Conservation (phyloP, 2,329 filamentous ascomycete genomes). For the Lachnellula subtilissima region DNA sequence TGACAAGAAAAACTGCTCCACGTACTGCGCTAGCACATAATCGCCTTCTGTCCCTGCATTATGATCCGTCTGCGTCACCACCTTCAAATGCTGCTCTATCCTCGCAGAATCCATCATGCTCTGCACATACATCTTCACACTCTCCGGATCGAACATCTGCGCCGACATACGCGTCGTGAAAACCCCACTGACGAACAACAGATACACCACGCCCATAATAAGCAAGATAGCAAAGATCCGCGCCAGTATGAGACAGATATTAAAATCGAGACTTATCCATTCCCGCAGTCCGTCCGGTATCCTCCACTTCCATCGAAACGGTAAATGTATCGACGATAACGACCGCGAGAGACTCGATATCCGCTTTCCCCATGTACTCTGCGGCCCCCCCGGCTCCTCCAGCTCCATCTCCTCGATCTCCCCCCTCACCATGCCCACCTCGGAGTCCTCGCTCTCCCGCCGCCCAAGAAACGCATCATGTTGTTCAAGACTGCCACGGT, state of each 20-base stretch:
- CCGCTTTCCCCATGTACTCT: slow-evolving; percentile 33
- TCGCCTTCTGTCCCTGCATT: slow-evolving; percentile 93
- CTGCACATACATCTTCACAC: slow-evolving; percentile 71
- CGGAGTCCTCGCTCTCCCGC: slow-evolving; percentile 45
- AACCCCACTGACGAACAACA: slow-evolving; percentile 80
- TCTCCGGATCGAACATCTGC: slow-evolving; percentile 78
- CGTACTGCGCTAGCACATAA: slow-evolving; percentile 77
- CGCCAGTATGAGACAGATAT: slow-evolving; percentile 58
- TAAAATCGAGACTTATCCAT: slow-evolving; percentile 27
- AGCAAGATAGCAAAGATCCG: slow-evolving; percentile 71
- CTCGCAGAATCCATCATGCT: slow-evolving; percentile 63
- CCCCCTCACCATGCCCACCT: slow-evolving; percentile 63
- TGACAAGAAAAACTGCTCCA: slow-evolving; percentile 69
- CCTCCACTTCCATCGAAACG: slow-evolving; percentile 29
- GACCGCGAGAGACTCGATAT: slow-evolving; percentile 31
- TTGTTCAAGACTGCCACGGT: slow-evolving; percentile 24
- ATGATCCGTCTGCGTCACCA: slow-evolving; percentile 81
- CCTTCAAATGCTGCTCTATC: slow-evolving; percentile 68
- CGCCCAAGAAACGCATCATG: slow-evolving; percentile 45
- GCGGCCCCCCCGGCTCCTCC: slow-evolving; percentile 54
- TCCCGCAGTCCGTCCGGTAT: slow-evolving; percentile 12
- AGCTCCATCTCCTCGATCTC: slow-evolving; percentile 90
- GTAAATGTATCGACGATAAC: slow-evolving; percentile 29
- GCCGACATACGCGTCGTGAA: slow-evolving; percentile 64
- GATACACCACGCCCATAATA: slow-evolving; percentile 72